Base-by-base conservation (phyloP, 257 asterid species). In the Nicotiana noctiflora region DNA sequence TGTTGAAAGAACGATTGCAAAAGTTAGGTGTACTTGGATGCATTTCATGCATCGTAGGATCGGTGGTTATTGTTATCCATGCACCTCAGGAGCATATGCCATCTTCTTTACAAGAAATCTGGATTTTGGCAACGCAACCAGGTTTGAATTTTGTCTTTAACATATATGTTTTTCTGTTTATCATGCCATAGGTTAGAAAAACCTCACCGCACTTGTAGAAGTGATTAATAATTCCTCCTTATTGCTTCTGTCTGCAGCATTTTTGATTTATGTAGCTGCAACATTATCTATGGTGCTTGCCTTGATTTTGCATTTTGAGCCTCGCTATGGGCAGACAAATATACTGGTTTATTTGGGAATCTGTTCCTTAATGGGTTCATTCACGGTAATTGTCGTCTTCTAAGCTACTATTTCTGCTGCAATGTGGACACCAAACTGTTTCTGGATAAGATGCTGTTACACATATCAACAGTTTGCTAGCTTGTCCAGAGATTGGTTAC, bases 321-420 rank as follows among this genome's bases (percentile, higher is more conserved):
- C 96, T 76, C 89, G 81, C 13, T 88, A 87, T 80, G 96, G 96
- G 82, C 92, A 86, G 88, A 88, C 92, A 34, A 90, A 91, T 77
- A 83, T 90, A 81, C 76, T 91, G 53, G 85, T 91, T 72, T 91
- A 91, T 88, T 60, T 91, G 85, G 96, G 94, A 56, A 90, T 91
- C 82, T 91, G 96, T 64, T 90, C 96, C 60, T 76, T 91, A 78
- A 83, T 88, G 89, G 96, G 96, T 4, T 93, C 96, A 4, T 88
- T 91, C 60, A 91, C 96, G 92, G 96, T 91, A 87, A 40, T 74
- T 67, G 52, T 77, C 75, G 74, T 57, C 44, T 19, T 60, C 49
- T 31, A 51, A 46, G 67, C 63, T 51, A 19, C 52, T 6, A 51
- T 78, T 76, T 74, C 37, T 82, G 49, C 32, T 51, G 19, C 62